phyloP scores from a whole-genome alignment of 192 early-diverging fungal genomes.

The Coemansia sp. region DNA sequence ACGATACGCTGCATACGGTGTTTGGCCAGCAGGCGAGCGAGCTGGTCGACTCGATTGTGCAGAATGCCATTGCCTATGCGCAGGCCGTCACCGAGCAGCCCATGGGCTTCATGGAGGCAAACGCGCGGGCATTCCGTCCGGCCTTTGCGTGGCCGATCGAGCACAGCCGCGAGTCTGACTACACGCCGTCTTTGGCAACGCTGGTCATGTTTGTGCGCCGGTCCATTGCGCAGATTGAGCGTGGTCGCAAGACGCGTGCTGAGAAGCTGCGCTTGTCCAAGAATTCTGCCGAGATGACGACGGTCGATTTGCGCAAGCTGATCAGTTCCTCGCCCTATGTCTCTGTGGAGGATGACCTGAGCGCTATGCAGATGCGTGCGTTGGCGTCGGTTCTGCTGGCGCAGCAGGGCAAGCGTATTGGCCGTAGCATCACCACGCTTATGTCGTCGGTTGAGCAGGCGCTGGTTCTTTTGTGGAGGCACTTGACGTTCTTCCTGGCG shows the following conservation, averaged over 20 bases:
- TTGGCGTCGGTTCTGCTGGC: constrained; percentile 31
- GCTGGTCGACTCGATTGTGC: constrained; percentile 37
- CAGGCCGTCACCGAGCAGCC: constrained; percentile 41
- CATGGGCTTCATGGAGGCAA: no score
- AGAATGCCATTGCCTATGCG: constrained; percentile 36
- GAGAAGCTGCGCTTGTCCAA: constrained; percentile 33
- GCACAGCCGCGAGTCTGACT: constrained; percentile 47
- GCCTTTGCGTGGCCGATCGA: constrained; percentile 47
- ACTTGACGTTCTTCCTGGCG: constrained; percentile 54
- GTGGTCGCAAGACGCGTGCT: constrained; percentile 15
- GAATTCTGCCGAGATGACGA: constrained; percentile 34
- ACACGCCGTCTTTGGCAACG: constrained; percentile 43
- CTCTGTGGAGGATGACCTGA: constrained; percentile 24
- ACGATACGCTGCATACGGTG: constrained; percentile 21
- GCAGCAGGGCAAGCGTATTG: constrained; percentile 37
- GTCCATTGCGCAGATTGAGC: constrained; percentile 29
- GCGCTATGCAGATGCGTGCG: constrained; percentile 34
- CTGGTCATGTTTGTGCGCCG: constrained; percentile 32
- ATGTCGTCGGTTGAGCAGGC: constrained; percentile 53
- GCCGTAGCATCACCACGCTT: constrained; percentile 37
- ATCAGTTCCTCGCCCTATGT: constrained; percentile 27
- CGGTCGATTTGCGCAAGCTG: constrained; percentile 33
- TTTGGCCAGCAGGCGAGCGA: constrained; percentile 42
- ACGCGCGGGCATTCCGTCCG: constrained; percentile 20
- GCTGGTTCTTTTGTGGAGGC: constrained; percentile 67